Base-by-base conservation (phyloP, 768 basidiomycete species). In the Ephemerocybe angulata region DNA sequence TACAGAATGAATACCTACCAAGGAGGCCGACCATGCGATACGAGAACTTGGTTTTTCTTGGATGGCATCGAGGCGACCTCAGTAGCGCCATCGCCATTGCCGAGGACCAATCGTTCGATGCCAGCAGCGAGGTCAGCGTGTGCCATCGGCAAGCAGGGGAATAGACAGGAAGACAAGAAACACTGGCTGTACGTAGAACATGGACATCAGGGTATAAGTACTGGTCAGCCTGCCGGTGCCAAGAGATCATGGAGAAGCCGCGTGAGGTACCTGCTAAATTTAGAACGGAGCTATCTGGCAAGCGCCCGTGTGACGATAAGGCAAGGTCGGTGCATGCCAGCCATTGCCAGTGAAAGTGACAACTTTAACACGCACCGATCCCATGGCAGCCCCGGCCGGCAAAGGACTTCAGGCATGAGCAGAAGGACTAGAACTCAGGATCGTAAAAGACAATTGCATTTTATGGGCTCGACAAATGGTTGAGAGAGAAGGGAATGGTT, bases 1-100 rank as follows among this genome's bases (percentile, higher is more conserved):
- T 17, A 35, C 8, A 17, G 17, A 17, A 35, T 35, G 17, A 17
- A 35, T 35, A 53, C 63, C 59, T 68, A 91, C 90, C 90, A 93
- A 62, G 91, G 90, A 46, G 88, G 88, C 44, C 91, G 80, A 47
- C 91, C 91, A 70, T 93, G 91, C 30, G 88, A 90, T 46, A 85
- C 87, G 31, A 93, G 72, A 24, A 93, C 74, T 2, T 83, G 88
- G 63, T 93, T 93, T 73, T 91, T 85, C 67, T 78, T 74, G 53
- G 78, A 67, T 52, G 79, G 73, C 31, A 77, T 54, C 51, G 71
- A 67, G 17, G 70, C 64, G n/a, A 35, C 37, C 19, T 24, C 41
- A 27, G 27, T 5, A 7, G 38, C 8, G 11, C 55, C 64, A 59
- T 33, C 54, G 43, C 24, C 52, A 47, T 35, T 58, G 21, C 21